Base-by-base conservation (phyloP, 192 early-diverging fungal genomes). In the Linnemannia exigua region DNA sequence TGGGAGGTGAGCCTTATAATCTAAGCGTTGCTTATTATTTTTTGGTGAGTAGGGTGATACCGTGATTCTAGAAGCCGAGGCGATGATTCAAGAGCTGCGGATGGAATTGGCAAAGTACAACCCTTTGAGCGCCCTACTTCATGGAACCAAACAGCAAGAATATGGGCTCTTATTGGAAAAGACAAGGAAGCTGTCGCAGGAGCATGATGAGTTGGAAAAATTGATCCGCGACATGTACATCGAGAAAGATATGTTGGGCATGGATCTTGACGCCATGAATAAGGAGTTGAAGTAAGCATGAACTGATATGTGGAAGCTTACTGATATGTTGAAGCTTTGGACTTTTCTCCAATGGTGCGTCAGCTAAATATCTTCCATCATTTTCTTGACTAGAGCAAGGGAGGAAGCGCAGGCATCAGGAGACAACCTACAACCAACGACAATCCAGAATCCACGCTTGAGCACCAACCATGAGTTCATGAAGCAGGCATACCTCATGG, bases 401-500 rank as follows among this genome's bases (percentile, higher is more conserved):
- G 89, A 89, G 79, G 88, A 90, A 20, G 79, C 77, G 1, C 1
- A 82, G 41, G 36, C 61, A n/a, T 70, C 58, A 33, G 31, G 41
- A 4, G 28, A 75, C 20, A 48, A 58, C 7, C 5, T 37, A 31
- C 16, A 41, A 16, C 71, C 77, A 19, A 17, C 72, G 0, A 19
- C 38, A 36, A 58, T 72, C 22, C 70, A 72, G 14, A 77, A 67
- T 9, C 76, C 69, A 74, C 74, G 80, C 50, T 41, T 77, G 37
- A 81, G 75, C 47, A 78, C 85, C 7, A 74, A 77, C 20, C 80
- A 88, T 51, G 80, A 82, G 28, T 68, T 79, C 28, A 79, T 89
- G n/a, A 89, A 90, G 35, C 87, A 88, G 36, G 79, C 75, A 22
- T 84, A 89, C 46, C 51, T 79, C 6, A 63, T 68, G 22, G 81